Percentiles rank a stretch among this genome's conserved stretches.
Evolutionary conservation across 306 rosid species (phyloP).

Genomic region (Lupinus albus): DNA sequence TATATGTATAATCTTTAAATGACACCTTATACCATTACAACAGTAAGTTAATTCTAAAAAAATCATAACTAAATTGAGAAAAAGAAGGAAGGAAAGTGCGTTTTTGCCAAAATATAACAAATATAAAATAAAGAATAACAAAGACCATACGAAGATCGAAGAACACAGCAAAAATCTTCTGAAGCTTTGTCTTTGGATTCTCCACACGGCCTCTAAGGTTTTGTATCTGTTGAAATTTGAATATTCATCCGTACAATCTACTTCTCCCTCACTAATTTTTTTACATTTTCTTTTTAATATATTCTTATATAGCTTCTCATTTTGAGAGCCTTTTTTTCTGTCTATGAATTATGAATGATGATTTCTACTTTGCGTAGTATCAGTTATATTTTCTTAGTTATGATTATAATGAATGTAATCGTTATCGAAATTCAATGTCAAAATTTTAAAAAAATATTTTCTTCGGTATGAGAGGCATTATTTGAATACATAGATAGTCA

Average conservation of each 20-base stretch:
- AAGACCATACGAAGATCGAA: slow-evolving; percentile 3
- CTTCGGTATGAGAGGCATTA: background rate
- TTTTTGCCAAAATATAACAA: no score
- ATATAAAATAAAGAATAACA: background rate
- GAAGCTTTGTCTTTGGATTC: slow-evolving; percentile 13
- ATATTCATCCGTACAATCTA: background rate
- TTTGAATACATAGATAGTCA: background rate
- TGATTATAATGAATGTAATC: background rate
- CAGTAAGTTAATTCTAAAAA: no score
- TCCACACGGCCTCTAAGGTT: slow-evolving; percentile 34
- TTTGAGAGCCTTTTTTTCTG: background rate
- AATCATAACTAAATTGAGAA: no score
- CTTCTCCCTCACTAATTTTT: background rate
- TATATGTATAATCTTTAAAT: no score
- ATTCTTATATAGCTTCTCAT: background rate
- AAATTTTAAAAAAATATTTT: background rate
- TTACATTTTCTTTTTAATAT: background rate
- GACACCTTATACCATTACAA: no score
- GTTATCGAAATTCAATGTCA: background rate
- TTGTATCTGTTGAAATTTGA: background rate
- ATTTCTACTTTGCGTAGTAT: background rate
- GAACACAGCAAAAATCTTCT: slow-evolving; percentile 21
- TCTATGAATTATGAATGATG: slow-evolving; percentile 12
- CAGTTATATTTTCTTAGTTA: background rate
- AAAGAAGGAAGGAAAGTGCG: no score